phyloP scores from a whole-genome alignment of 805 yeast genomes.

The Torulaspora franciscae region DNA sequence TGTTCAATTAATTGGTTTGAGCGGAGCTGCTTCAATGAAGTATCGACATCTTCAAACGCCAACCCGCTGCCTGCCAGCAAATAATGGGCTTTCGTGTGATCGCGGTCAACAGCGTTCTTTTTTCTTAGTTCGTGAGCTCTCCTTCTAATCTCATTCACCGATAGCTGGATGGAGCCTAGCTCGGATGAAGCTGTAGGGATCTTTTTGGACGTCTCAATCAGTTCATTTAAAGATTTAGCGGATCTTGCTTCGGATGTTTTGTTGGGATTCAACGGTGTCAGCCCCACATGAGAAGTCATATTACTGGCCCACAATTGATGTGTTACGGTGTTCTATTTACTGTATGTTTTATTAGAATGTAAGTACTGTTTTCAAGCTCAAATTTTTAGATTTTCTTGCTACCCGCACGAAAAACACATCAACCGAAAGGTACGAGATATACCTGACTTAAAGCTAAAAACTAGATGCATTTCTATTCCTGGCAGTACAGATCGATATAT shows the following conservation, averaged over 20 bases:
- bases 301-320: background rate
- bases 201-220: constrained; percentile 70
- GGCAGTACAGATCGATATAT: constrained; percentile 42
- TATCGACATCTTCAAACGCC: constrained; percentile 76
- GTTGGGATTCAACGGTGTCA: constrained; percentile 5
- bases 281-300: constrained; percentile 9
- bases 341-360: background rate
- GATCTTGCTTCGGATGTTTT: constrained; percentile 8
- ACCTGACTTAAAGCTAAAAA: background rate
- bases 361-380: background rate
- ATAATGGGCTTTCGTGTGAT: constrained; percentile 74
- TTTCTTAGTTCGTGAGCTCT: constrained; percentile 57
- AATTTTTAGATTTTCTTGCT: background rate
- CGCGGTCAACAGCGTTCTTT: constrained; percentile 37
- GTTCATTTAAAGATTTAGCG: constrained; percentile 50
- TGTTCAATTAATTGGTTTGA: constrained; percentile 38
- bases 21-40: constrained; percentile 44
- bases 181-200: constrained; percentile 63
- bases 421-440: background rate
- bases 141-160: constrained; percentile 70
- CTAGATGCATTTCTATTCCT: background rate
- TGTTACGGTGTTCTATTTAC: background rate
- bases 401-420: background rate
- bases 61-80: constrained; percentile 85
- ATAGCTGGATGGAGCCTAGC: constrained; percentile 74